Evolutionary conservation across 208 protist species (phyloP), one percentile per base, ranked within the genome.

Genomic region (Acanthamoeba polyphaga): DNA sequence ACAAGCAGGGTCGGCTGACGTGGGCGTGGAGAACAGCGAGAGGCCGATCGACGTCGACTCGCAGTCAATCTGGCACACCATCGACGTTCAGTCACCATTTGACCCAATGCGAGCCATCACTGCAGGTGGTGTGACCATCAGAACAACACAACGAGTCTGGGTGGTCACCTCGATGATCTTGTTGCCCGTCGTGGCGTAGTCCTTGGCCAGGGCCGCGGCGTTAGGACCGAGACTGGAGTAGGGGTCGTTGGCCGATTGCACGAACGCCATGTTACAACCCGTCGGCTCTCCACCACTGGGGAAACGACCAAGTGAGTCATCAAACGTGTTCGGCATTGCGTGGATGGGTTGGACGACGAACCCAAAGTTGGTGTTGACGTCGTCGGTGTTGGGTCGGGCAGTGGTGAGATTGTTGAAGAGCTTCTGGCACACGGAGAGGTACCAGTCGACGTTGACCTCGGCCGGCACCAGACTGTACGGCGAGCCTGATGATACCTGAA

Each of bases 181-280:
- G 66, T 94, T 94, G 38, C 64, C 64, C 24, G 34, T 94, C 43
- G 80, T 82, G 27, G 10, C 10, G n/a, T 78, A 22, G 49, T n/a
- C 62, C 15, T 6, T 0, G 27, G 72, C 32, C 7, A 29, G 17
- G 27, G 43, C 43, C 43, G 15, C 24, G n/a, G 87, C 19, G 58
- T 92, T 27, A 1, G 87, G 87, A 3, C 51, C 87, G 7, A 92
- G 62, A 70, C 17, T 24, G 60, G 51, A 17, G 68, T 76, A 76
- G 34, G 68, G 90, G 58, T 94, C 90, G 90, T 94, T 94, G 27
- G 49, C 24, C 32, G 90, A 94, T 13, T 46, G 27, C 6, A 94
- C 90, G 46, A 94, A 94, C 4, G 55, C 51, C 90, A 94, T 76
- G 70, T 94, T 94, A n/a, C 90, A 94, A 43, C 90, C 90, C n/a